A percentile compares a stretch with the other conserved stretches of the same genome.
Evolutionary conservation across 345 rosid species (phyloP).

Genomic region (Eucalyptus rudis): DNA sequence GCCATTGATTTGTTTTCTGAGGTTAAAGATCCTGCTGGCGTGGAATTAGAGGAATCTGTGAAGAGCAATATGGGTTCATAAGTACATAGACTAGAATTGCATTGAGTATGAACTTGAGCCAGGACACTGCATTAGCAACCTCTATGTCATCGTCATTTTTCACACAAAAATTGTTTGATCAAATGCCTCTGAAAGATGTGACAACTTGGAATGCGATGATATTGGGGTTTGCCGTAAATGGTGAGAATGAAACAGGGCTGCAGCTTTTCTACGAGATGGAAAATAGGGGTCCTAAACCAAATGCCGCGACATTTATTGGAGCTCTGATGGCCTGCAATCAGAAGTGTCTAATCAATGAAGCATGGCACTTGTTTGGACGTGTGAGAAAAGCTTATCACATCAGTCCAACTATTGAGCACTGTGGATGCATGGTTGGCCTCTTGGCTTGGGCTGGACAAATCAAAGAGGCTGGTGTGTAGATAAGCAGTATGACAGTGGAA

Average conservation of each 20-base stretch:
- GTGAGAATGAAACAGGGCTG: constrained; percentile 3
- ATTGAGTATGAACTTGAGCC: background rate
- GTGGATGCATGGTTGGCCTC: constrained; percentile 22
- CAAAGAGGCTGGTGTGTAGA: constrained; percentile 2
- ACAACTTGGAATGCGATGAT: constrained; percentile 13
- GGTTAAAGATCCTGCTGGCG: too few relatives aligned
- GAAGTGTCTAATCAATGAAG: constrained; percentile 1
- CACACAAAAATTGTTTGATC: constrained; percentile 5
- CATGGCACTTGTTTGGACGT: constrained; percentile 11
- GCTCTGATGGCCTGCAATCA: constrained; percentile 17
- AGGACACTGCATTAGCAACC: constrained; percentile 5
- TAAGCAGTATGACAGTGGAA: constrained; percentile 8
- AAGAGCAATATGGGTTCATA: too few relatives aligned
- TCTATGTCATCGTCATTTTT: constrained; percentile 4
- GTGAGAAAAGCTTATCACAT: constrained; percentile 11
- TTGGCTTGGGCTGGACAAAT: constrained; percentile 13
- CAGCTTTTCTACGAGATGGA: constrained; percentile 8
- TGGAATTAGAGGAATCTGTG: too few relatives aligned
- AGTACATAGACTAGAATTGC: background rate
- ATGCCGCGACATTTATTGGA: constrained; percentile 7
- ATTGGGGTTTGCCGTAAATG: background rate
- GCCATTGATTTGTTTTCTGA: too few relatives aligned
- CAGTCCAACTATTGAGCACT: constrained; percentile 10
- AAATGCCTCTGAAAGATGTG: constrained; percentile 10
- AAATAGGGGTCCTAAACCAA: constrained; percentile 2